phyloP scores from a whole-genome alignment of 768 basidiomycete species.

The Albatrellus ellisii region DNA sequence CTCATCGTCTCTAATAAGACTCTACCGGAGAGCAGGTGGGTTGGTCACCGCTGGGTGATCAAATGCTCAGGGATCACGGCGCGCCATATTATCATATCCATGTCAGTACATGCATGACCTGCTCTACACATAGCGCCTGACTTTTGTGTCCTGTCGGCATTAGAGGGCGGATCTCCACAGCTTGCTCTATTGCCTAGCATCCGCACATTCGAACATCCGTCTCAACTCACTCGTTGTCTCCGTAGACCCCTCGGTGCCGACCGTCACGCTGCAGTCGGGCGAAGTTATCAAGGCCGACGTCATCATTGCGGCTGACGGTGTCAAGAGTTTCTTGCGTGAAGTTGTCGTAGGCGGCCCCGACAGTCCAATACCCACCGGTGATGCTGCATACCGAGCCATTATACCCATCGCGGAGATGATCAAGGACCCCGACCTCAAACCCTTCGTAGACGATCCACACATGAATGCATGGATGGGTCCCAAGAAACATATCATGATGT shows the following conservation, averaged over 20 bases:
- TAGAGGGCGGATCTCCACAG: not conserved
- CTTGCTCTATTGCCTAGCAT: not conserved
- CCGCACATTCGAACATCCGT: not conserved
- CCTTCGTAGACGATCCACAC: conserved; percentile 7
- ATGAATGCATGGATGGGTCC: conserved; percentile 12
- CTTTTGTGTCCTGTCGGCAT: no score
- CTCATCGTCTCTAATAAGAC: not conserved
- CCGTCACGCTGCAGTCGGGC: conserved; percentile 11
- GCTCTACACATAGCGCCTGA: no score
- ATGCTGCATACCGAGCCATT: conserved; percentile 15
- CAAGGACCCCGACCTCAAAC: conserved; percentile 5
- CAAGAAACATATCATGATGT: conserved; percentile 7
- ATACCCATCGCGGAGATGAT: conserved; percentile 2
- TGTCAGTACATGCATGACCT: not conserved
- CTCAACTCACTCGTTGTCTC: not conserved
- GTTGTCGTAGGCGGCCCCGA: conserved; percentile 14
- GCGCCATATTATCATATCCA: conserved; percentile 1
- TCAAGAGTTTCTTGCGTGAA: conserved; percentile 12
- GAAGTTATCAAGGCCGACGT: conserved; percentile 13
- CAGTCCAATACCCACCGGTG: conserved; percentile 15
- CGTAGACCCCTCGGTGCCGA: not conserved
- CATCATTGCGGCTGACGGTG: conserved; percentile 16
- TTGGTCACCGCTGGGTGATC: not conserved
- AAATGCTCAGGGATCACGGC: conserved; percentile 2
- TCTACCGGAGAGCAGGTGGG: conserved; percentile 1